Conservation (phyloP, 805 yeast species). For the Candida argentea region DNA sequence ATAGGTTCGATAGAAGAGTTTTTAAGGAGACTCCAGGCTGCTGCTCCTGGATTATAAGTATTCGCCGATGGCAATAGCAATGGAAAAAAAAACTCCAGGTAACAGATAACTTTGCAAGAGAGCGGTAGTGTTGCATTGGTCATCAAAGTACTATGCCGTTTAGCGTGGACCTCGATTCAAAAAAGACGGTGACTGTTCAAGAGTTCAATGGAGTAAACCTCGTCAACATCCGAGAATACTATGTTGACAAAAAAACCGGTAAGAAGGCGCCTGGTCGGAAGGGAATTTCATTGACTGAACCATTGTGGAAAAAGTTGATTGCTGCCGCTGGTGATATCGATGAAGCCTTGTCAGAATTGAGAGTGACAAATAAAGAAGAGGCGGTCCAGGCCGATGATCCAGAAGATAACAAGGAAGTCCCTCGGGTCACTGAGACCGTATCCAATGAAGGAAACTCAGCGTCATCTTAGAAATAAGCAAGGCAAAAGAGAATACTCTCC, state of each 20-base stretch:
- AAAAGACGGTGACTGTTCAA: constrained; percentile 64
- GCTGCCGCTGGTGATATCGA: constrained; percentile 37
- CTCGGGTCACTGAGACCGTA: too few relatives aligned
- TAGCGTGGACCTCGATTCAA: constrained; percentile 25
- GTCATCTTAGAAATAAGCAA: too few relatives aligned
- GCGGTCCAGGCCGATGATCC: constrained; percentile 5
- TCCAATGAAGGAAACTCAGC: too few relatives aligned
- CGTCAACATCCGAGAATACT: constrained; percentile 81
- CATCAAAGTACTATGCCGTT: constrained; percentile 11
- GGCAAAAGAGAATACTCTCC: too few relatives aligned
- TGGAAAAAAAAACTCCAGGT: constrained; percentile 1
- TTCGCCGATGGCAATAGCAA: not conserved
- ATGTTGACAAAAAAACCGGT: constrained; percentile 42
- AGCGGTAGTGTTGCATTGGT: constrained; percentile 1
- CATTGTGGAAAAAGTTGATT: constrained; percentile 41
- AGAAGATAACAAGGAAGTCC: constrained; percentile 8
- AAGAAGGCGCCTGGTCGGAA: constrained; percentile 75
- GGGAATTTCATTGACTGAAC: constrained; percentile 53
- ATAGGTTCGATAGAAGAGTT: too few relatives aligned
- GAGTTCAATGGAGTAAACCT: constrained; percentile 56
- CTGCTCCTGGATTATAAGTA: not conserved
- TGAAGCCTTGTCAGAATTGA: constrained; percentile 36
- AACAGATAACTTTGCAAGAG: not conserved
- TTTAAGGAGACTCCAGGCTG: not conserved
- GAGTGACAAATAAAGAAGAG: constrained; percentile 5